These are phyloP conservation scores for Ophioceras dolichostomum DNA, from an alignment of 2,329 filamentous ascomycete species.

Conservation along the genomic window DNA sequence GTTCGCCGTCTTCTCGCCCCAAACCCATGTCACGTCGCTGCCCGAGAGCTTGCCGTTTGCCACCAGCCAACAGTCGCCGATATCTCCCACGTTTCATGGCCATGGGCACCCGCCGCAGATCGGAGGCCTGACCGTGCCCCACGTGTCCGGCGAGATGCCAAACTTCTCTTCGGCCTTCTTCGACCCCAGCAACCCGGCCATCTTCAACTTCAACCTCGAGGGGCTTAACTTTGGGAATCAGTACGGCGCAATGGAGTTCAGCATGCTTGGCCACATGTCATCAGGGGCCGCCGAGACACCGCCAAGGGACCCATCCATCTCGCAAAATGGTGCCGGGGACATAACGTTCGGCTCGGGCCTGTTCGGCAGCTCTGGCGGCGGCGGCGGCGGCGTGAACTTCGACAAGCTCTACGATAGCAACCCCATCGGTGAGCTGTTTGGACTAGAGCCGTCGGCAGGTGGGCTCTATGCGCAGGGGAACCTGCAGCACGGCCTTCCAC, in stretches of 20 bases:
- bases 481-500: slow-evolving; percentile 49
- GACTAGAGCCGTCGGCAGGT: slow-evolving; percentile 34
- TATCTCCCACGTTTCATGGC: slow-evolving; percentile 57
- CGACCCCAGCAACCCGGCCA: slow-evolving; percentile 79
- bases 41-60: slow-evolving; percentile 38
- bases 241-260: slow-evolving; percentile 90
- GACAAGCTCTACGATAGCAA: slow-evolving; percentile 32
- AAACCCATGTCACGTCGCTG: slow-evolving; percentile 30
- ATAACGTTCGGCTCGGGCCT: slow-evolving; percentile 31
- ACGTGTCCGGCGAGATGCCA: slow-evolving; percentile 35
- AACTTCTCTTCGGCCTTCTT: slow-evolving; percentile 53
- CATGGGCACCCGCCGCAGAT: slow-evolving; percentile 31
- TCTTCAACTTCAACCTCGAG: slow-evolving; percentile 94
- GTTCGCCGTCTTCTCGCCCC: slow-evolving; percentile 40
- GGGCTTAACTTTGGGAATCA: slow-evolving; percentile 93
- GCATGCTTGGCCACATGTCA: slow-evolving; percentile 93
- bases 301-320: slow-evolving; percentile 46
- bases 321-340: slow-evolving; percentile 23
- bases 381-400: slow-evolving; percentile 14
- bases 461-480: slow-evolving; percentile 42
- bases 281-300: slow-evolving; percentile 76
- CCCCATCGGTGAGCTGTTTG: slow-evolving; percentile 39
- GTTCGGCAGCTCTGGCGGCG: slow-evolving; percentile 35
- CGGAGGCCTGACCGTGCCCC: slow-evolving; percentile 33
- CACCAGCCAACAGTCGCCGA: slow-evolving; percentile 56